Conservation (phyloP, 2,329 filamentous ascomycete genomes). For the Aspergillus sp. region DNA sequence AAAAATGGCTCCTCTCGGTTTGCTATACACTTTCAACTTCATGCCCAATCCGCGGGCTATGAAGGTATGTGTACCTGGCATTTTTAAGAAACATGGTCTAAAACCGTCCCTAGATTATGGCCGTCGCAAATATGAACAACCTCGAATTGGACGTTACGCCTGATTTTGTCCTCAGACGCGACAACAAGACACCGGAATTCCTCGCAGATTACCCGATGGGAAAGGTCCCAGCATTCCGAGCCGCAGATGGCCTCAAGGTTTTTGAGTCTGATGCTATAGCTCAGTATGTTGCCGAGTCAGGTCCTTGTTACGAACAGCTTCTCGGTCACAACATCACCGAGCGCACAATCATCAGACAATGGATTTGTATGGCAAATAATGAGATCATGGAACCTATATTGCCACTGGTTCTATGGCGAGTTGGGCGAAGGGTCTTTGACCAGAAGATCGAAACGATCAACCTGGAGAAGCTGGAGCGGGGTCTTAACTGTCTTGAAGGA, state of each 20-base stretch:
- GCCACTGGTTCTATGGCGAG: conserved; percentile 17
- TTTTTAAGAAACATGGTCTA: no score
- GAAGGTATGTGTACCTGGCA: not conserved
- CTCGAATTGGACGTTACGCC: conserved; percentile 21
- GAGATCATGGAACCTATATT: conserved; percentile 20
- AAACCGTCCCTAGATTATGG: conserved; percentile 21
- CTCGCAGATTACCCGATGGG: conserved; percentile 52
- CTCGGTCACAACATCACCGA: conserved; percentile 43
- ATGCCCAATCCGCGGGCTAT: not conserved
- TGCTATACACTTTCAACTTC: not conserved
- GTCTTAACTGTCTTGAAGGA: conserved; percentile 18
- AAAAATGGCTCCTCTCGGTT: not conserved
- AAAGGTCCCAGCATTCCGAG: conserved; percentile 51
- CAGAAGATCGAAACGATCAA: conserved; percentile 16
- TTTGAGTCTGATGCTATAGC: conserved; percentile 49
- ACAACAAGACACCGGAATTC: conserved; percentile 47
- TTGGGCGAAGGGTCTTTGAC: conserved; percentile 19
- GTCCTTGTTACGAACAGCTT: conserved; percentile 45
- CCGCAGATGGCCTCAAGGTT: conserved; percentile 47
- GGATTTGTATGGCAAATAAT: conserved; percentile 43
- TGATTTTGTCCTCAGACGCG: conserved; percentile 42
- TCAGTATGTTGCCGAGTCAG: conserved; percentile 46
- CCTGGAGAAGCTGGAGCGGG: conserved; percentile 19
- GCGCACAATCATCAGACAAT: conserved; percentile 45
- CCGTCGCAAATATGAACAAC: conserved; percentile 36